Conservation (phyloP, 805 yeast genomes). For the Candida boleticola region DNA sequence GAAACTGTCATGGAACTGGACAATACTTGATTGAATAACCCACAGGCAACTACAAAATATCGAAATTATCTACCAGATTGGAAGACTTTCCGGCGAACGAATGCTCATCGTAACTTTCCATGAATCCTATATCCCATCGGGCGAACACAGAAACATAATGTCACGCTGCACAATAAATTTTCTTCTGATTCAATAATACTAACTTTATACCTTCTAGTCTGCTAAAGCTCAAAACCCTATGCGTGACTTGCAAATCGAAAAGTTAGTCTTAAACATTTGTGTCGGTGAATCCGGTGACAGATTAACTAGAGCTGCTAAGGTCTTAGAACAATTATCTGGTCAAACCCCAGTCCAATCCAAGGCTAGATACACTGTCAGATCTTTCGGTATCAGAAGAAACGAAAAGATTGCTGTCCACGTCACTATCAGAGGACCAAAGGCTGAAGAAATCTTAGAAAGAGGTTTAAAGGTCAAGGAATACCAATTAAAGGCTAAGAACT, state of each 20-base stretch:
- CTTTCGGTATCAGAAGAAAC: constrained; percentile 99
- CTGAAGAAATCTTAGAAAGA: constrained; percentile 95
- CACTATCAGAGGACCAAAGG: constrained; percentile 99
- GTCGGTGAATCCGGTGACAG: constrained; percentile 99
- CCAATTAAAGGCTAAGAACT: constrained; percentile 92
- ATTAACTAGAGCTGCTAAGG: constrained; percentile 99
- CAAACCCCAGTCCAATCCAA: constrained; percentile 99
- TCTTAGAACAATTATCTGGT: constrained; percentile 99
- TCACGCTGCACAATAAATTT: too few species aligned
- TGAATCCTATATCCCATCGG: too few species aligned
- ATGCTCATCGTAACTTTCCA: too few species aligned
- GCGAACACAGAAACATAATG: too few species aligned
- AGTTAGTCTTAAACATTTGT: constrained; percentile 98
- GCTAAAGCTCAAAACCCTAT: constrained; percentile 77
- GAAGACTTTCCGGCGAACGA: too few species aligned
- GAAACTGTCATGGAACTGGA: too few species aligned
- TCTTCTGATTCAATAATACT: too few species aligned
- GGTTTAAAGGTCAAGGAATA: constrained; percentile 99
- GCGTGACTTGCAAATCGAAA: constrained; percentile 99
- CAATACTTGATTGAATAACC: too few species aligned
- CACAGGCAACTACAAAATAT: too few species aligned
- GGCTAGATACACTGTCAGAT: constrained; percentile 99
- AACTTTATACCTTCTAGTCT: too few species aligned
- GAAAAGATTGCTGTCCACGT: constrained; percentile 99
- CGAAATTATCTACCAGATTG: too few species aligned